Conservation (phyloP, 2,329 filamentous ascomycete genomes). For the Colletotrichum musicola region DNA sequence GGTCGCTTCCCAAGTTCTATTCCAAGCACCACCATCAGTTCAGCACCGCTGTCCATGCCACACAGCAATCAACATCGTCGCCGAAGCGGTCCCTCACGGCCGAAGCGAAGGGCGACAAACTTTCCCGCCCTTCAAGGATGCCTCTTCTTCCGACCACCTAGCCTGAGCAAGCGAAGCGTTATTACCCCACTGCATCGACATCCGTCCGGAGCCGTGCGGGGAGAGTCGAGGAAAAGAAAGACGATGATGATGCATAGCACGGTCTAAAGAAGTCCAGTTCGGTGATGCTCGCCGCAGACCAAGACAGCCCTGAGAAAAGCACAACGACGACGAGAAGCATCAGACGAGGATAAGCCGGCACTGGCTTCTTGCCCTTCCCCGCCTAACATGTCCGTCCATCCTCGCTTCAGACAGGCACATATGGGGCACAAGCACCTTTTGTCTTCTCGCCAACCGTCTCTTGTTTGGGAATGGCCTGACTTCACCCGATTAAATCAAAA, state of each 20-base stretch:
- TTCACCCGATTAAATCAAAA: conserved; percentile 16
- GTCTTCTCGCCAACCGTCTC: conserved; percentile 8
- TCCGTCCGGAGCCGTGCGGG: neutral
- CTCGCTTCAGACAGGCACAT: conserved; percentile 3
- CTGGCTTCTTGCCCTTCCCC: neutral
- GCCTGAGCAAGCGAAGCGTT: neutral
- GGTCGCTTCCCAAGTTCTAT: conserved; percentile 10
- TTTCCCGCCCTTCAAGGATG: conserved; percentile 4
- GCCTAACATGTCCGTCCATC: neutral
- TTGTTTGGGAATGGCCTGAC: conserved; percentile 29
- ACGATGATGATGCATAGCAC: neutral
- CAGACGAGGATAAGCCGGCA: neutral
- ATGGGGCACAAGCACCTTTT: neutral
- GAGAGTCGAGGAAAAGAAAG: neutral
- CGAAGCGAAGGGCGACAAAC: conserved; percentile 5
- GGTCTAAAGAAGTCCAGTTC: neutral
- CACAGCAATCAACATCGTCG: neutral
- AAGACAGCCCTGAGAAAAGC: neutral
- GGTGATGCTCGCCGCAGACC: neutral
- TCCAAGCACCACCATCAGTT: conserved; percentile 21
- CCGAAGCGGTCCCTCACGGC: conserved; percentile 11
- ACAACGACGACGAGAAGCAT: neutral
- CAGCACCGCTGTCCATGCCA: neutral
- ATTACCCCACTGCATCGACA: neutral
- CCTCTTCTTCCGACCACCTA: neutral